Evolutionary conservation across 106 monocot species (phyloP).

Genomic region (Amphibolis antarctica): DNA sequence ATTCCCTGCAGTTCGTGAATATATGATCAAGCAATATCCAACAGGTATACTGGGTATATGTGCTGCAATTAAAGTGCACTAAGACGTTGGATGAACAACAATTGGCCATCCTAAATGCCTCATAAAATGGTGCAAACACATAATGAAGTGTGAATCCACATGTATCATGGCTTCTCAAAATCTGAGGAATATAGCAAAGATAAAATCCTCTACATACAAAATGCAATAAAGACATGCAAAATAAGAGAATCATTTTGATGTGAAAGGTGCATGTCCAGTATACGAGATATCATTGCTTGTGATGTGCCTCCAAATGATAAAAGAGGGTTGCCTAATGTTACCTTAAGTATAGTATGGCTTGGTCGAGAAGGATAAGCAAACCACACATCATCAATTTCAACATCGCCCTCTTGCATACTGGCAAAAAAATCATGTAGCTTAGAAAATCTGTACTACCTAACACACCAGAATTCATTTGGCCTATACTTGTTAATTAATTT

Average conservation of each 20-base stretch:
- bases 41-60: background rate
- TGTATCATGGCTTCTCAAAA: too few relatives aligned
- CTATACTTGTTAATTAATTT: too few relatives aligned
- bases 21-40: background rate
- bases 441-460: background rate
- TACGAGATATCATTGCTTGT: background rate
- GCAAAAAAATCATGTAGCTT: background rate
- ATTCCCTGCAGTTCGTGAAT: slow-evolving; percentile 60
- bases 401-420: slow-evolving; percentile 44
- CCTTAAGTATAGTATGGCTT: slow-evolving; percentile 87
- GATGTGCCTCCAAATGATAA: background rate
- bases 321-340: slow-evolving; percentile 17
- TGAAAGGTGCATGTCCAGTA: background rate
- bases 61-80: too few relatives aligned
- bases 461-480: background rate
- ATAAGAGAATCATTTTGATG: background rate
- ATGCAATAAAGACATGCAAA: background rate
- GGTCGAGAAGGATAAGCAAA: slow-evolving; percentile 99
- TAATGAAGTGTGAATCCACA: too few relatives aligned
- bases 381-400: slow-evolving; percentile 95
- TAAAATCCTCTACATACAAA: background rate
- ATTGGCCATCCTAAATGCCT: too few relatives aligned
- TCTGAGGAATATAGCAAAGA: background rate
- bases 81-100: too few relatives aligned
- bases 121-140: too few relatives aligned